phyloP scores from a whole-genome alignment of 2,329 filamentous ascomycete species.

The Hirsutella minnesotensis region DNA sequence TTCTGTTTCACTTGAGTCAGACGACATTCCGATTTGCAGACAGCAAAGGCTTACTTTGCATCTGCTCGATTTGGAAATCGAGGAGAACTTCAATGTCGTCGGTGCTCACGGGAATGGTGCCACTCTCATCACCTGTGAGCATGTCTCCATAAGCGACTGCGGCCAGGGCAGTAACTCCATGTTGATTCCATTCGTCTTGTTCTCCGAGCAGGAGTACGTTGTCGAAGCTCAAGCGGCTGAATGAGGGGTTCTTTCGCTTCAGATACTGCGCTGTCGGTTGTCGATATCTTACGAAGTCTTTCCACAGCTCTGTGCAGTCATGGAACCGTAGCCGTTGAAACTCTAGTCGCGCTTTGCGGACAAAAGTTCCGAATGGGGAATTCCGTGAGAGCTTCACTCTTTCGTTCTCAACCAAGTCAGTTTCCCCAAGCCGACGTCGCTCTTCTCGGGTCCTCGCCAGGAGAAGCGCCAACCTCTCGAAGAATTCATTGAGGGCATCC shows the following conservation, averaged over 20 bases:
- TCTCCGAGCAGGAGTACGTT: conserved; percentile 38
- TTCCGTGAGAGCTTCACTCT: conserved; percentile 53
- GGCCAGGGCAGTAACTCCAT: conserved; percentile 32
- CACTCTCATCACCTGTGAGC: conserved; percentile 28
- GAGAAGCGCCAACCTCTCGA: conserved; percentile 45
- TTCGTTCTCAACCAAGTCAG: conserved; percentile 27
- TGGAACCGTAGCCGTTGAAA: conserved; percentile 72
- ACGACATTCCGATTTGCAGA: background rate
- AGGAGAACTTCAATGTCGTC: conserved; percentile 73
- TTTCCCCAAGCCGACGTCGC: conserved; percentile 40
- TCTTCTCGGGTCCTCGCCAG: conserved; percentile 53
- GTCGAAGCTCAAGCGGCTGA: conserved; percentile 46
- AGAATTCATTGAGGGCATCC: conserved; percentile 68
- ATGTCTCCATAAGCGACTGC: conserved; percentile 41
- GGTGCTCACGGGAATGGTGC: conserved; percentile 47
- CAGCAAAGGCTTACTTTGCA: conserved; percentile 51
- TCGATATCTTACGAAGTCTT: conserved; percentile 68
- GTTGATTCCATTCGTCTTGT: conserved; percentile 33
- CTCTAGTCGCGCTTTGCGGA: conserved; percentile 67
- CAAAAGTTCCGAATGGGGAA: conserved; percentile 72
- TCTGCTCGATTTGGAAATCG: conserved; percentile 77
- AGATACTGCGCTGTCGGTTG: conserved; percentile 59
- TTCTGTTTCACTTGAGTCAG: conserved; percentile 29
- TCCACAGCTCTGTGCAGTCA: conserved; percentile 70
- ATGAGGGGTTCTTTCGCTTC: conserved; percentile 48